These are phyloP conservation scores for Myxozyma monticola DNA, from an alignment of 805 yeast genomes.

Conservation along the genomic window DNA sequence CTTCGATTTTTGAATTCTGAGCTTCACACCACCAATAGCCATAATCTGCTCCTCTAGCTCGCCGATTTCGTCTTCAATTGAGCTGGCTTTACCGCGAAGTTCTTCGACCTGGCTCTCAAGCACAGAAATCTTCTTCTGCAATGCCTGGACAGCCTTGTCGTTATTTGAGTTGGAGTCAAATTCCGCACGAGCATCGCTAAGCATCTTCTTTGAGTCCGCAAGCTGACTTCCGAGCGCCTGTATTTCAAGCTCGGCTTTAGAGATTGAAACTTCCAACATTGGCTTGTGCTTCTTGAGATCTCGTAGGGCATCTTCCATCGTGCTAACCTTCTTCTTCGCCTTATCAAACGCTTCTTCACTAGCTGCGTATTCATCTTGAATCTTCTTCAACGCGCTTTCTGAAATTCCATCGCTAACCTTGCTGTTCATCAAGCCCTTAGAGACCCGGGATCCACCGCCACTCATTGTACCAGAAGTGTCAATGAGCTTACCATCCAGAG, in stretches of 20 bases:
- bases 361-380: slow-evolving; percentile 53
- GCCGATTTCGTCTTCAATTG: slow-evolving; percentile 56
- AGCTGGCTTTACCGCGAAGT: slow-evolving; percentile 56
- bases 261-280: slow-evolving; percentile 59
- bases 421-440: slow-evolving; percentile 73
- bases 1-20: slow-evolving; percentile 75
- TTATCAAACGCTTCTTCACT: slow-evolving; percentile 56
- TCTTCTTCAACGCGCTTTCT: slow-evolving; percentile 55
- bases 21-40: slow-evolving; percentile 87
- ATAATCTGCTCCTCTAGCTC: slow-evolving; percentile 72
- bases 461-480: slow-evolving; percentile 94
- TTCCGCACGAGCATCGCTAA: slow-evolving; percentile 42
- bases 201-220: slow-evolving; percentile 46
- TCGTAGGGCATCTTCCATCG: slow-evolving; percentile 61
- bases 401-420: slow-evolving; percentile 47
- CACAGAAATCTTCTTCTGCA: slow-evolving; percentile 9
- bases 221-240: slow-evolving; percentile 58
- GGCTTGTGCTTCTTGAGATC: slow-evolving; percentile 68
- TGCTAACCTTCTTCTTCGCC: slow-evolving; percentile 37
- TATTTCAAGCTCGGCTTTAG: slow-evolving; percentile 63
- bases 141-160: slow-evolving; percentile 41
- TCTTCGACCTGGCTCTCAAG: slow-evolving; percentile 44
- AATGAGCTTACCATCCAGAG: slow-evolving; percentile 86
- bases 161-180: slow-evolving; percentile 25
- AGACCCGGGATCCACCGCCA: slow-evolving; percentile 80